Conservation (phyloP, 768 basidiomycete genomes). For the Boletus reticuloceps region DNA sequence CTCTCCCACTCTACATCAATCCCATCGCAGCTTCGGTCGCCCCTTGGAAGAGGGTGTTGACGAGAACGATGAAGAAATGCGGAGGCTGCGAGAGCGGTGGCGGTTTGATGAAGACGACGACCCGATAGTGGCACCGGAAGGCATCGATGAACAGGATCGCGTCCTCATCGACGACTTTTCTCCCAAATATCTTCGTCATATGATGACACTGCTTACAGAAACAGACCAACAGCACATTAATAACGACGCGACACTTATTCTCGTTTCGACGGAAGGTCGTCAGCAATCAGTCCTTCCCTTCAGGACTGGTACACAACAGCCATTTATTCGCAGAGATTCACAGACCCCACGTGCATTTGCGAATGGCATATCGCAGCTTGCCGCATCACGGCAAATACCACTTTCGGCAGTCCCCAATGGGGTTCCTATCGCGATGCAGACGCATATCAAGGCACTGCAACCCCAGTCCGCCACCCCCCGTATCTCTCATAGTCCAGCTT, state of each 20-base stretch:
- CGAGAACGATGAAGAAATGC: conserved; percentile 38
- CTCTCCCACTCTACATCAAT: conserved; percentile 3
- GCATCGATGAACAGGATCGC: conserved; percentile 67
- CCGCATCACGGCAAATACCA: conserved; percentile 22
- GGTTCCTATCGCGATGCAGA: conserved; percentile 56
- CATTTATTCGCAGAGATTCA: conserved; percentile 26
- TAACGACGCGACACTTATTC: conserved; percentile 49
- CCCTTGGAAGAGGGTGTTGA: conserved; percentile 28
- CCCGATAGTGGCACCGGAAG: conserved; percentile 52
- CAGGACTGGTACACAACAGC: conserved; percentile 31
- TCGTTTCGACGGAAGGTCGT: conserved; percentile 48
- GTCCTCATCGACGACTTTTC: conserved; percentile 71
- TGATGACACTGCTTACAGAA: conserved; percentile 57
- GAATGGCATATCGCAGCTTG: conserved; percentile 27
- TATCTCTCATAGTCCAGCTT: conserved; percentile 46
- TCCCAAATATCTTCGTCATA: conserved; percentile 52
- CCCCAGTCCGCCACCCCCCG: conserved; percentile 51
- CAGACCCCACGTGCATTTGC: conserved; percentile 21
- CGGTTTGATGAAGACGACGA: conserved; percentile 64
- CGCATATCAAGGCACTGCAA: conserved; percentile 61
- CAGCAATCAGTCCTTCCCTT: conserved; percentile 51
- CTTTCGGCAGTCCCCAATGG: conserved; percentile 37
- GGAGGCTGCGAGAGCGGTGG: conserved; percentile 58
- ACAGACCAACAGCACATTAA: conserved; percentile 47
- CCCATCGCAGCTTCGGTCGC: conserved; percentile 13